A percentile compares a stretch with the other conserved stretches of the same genome.
Evolutionary conservation across 768 basidiomycete genomes (phyloP).

Genomic region (Boletus reticuloceps): DNA sequence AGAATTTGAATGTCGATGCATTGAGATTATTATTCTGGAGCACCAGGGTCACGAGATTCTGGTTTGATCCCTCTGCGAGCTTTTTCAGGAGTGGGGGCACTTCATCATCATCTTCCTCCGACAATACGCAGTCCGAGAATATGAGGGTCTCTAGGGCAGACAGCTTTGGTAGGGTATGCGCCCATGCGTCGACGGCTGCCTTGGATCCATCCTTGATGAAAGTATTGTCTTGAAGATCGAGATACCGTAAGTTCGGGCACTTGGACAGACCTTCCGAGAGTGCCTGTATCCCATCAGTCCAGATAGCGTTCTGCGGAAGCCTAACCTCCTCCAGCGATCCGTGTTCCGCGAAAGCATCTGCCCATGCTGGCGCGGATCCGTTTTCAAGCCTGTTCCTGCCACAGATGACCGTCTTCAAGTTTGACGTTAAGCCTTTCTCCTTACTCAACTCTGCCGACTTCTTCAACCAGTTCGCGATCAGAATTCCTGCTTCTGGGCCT

Average conservation of each 20-base stretch:
- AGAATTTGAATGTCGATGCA: constrained; percentile 56
- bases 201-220: constrained; percentile 66
- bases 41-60: constrained; percentile 69
- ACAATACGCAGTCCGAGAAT: constrained; percentile 88
- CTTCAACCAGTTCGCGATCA: constrained; percentile 81
- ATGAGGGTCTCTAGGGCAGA: constrained; percentile 74
- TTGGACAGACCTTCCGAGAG: constrained; percentile 74
- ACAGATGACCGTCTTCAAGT: constrained; percentile 79
- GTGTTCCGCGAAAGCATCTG: constrained; percentile 84
- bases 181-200: constrained; percentile 57
- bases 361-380: constrained; percentile 81
- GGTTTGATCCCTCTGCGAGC: constrained; percentile 68
- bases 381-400: constrained; percentile 96
- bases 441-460: constrained; percentile 71
- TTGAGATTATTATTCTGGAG: constrained; percentile 94
- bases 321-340: constrained; percentile 79
- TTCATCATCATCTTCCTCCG: constrained; percentile 69
- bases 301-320: constrained; percentile 98
- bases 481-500: constrained; percentile 82
- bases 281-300: constrained; percentile 83
- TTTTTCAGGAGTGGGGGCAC: constrained; percentile 61
- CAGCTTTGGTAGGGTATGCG: constrained; percentile 67
- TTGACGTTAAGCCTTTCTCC: constrained; percentile 64
- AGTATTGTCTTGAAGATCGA: constrained; percentile 94
- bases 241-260: constrained; percentile 60